Conservation (phyloP, 805 yeast genomes). For the Yarrowia sp. region DNA sequence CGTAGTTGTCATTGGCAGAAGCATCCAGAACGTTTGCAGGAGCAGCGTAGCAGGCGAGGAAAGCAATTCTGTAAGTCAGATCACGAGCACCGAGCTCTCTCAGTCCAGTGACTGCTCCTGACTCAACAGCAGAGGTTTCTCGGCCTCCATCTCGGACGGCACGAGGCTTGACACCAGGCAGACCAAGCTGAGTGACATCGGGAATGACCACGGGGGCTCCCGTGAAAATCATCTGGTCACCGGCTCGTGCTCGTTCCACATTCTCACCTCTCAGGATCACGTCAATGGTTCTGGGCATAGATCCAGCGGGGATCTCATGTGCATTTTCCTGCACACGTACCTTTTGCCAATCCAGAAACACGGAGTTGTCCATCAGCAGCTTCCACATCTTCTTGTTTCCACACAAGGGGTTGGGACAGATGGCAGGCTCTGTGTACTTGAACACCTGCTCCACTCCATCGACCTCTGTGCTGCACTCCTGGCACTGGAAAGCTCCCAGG, state of each 20-base stretch:
- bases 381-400: slow-evolving; percentile 85
- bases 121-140: slow-evolving; percentile 63
- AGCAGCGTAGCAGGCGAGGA: slow-evolving; percentile 84
- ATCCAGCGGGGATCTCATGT: slow-evolving; percentile 95
- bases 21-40: slow-evolving; percentile 40
- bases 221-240: slow-evolving; percentile 89
- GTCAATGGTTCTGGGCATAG: slow-evolving; percentile 96
- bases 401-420: slow-evolving; percentile 85
- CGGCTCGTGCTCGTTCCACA: slow-evolving; percentile 95
- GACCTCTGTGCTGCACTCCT: slow-evolving; percentile 75
- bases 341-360: slow-evolving; percentile 94
- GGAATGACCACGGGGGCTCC: slow-evolving; percentile 96
- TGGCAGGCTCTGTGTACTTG: slow-evolving; percentile 90
- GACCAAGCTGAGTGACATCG: slow-evolving; percentile 86
- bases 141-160: slow-evolving; percentile 64
- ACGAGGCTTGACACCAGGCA: slow-evolving; percentile 91
- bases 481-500: slow-evolving; percentile 85
- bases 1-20: slow-evolving; percentile 39
- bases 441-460: slow-evolving; percentile 91
- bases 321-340: slow-evolving; percentile 94
- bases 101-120: slow-evolving; percentile 79
- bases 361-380: slow-evolving; percentile 74
- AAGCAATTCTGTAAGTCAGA: slow-evolving; percentile 85
- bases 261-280: slow-evolving; percentile 89
- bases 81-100: slow-evolving; percentile 91